phyloP scores from a whole-genome alignment of 805 yeast genomes.

The Metschnikowia anglica region DNA sequence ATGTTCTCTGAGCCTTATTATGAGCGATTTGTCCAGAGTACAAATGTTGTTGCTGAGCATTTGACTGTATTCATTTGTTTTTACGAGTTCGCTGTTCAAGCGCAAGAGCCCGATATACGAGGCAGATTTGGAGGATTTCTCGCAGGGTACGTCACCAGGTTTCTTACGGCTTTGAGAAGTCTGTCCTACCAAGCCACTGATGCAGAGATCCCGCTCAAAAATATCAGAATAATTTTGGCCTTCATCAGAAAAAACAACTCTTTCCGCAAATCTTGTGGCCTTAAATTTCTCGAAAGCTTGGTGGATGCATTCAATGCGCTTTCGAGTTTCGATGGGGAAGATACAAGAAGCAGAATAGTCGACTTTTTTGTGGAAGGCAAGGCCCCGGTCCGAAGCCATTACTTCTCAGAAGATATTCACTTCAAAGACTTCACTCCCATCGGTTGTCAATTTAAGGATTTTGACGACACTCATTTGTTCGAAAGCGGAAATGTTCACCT shows the following conservation, averaged over 20 bases:
- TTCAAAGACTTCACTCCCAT: conserved; percentile 61
- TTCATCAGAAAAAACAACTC: conserved; percentile 10
- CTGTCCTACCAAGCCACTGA: conserved; percentile 5
- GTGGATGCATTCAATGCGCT: conserved; percentile 13
- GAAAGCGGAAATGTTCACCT: conserved; percentile 21
- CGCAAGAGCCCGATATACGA: not conserved
- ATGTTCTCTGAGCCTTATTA: conserved; percentile 23
- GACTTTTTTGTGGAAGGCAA: conserved; percentile 12
- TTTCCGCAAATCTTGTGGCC: not conserved
- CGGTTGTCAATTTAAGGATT: conserved; percentile 55
- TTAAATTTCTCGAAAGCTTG: conserved; percentile 6
- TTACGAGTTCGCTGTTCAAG: conserved; percentile 12
- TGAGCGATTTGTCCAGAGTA: conserved; percentile 6
- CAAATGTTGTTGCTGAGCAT: conserved; percentile 14
- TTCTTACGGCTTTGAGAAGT: conserved; percentile 6
- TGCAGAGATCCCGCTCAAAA: conserved; percentile 13
- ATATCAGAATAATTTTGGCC: conserved; percentile 18
- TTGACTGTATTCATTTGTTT: conserved; percentile 19
- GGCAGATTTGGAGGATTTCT: conserved; percentile 12
- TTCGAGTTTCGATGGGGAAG: conserved; percentile 13
- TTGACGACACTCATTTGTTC: conserved; percentile 53
- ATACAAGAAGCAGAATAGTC: conserved; percentile 7
- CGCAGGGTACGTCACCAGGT: conserved; percentile 9
- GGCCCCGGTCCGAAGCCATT: conserved; percentile 49
- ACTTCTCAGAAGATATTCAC: conserved; percentile 63